Evolutionary conservation across 108 stramenopile species (phyloP), one percentile per base, ranked within the genome.

Genomic region (Stephanodiscus triporus): DNA sequence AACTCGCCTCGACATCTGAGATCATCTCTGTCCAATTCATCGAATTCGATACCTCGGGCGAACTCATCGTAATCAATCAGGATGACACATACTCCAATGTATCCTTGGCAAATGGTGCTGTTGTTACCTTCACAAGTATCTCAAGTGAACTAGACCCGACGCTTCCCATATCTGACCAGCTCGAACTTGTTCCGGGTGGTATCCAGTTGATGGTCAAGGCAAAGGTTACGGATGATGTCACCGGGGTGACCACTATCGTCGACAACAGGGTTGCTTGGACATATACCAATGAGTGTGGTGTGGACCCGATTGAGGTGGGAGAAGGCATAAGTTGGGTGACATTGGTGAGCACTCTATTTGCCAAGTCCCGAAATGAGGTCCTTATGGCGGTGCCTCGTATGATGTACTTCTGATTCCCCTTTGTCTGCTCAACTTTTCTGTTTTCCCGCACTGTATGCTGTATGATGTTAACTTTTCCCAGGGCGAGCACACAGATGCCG

Each of bases 41-140:
- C 27, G 72, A 80, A 62, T 65, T 74, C 40, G 79, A 73, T 56
- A 69, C 79, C 43, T 65, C 67, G 1, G 72, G 72, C 13, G 53
- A 63, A 36, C 32, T 80, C 23, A 60, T 57, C 49, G 73, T 80
- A 0, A 73, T 80, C 24, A 80, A 73, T 19, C 79, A 80, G 40
- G 72, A 73, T 59, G 73, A 74, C 50, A 30, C 49, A 1, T 69
- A 68, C 59, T 60, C 36, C 53, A 62, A 68, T 32, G 51, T 40
- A 14, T 57, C 72, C 11, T 29, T 80, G n/a, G 34, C 26, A 0
- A 48, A 69, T 30, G 79, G 79, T 16, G 72, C 73, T 14, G 42
- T 34, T 7, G 22, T 80, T 6, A 45, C 59, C 1, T 73, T 58
- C 43, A 43, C 55, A 37, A 68, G 67, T 30, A 53, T 80, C 30